Conservation (phyloP, 2,329 filamentous ascomycete species). For the Diaporthe destruens region DNA sequence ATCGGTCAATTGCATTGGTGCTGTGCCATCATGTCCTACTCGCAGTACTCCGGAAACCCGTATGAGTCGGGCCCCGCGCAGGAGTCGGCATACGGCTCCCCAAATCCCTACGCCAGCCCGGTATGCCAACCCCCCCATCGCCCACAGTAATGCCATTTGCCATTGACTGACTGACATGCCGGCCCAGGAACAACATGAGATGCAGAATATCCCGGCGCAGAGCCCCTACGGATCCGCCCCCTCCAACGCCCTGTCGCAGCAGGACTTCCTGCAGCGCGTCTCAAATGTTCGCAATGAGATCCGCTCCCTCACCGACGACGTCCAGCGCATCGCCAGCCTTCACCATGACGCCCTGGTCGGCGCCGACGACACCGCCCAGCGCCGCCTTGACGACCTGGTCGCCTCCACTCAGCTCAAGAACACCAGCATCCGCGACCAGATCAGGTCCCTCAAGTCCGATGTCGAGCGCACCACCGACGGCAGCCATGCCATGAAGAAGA, state of each 20-base stretch:
- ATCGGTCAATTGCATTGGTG: constrained; percentile 17
- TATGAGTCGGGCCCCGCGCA: constrained; percentile 47
- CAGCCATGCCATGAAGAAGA: constrained; percentile 75
- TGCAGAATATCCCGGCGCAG: constrained; percentile 55
- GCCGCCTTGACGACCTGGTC: constrained; percentile 75
- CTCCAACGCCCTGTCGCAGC: constrained; percentile 65
- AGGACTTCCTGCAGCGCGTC: constrained; percentile 77
- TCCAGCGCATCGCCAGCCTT: constrained; percentile 75
- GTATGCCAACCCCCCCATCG: constrained; percentile 34
- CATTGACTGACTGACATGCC: constrained; percentile 16
- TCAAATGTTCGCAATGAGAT: constrained; percentile 77
- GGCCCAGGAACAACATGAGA: constrained; percentile 62
- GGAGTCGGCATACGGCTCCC: constrained; percentile 32
- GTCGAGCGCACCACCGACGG: constrained; percentile 72
- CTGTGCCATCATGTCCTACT: constrained; percentile 45
- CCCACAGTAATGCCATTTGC: constrained; percentile 43
- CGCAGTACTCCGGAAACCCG: constrained; percentile 43
- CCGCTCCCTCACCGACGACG: constrained; percentile 72
- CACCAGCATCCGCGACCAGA: constrained; percentile 81
- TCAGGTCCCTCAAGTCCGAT: constrained; percentile 81
- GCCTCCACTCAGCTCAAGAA: constrained; percentile 79
- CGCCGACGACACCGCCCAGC: constrained; percentile 67
- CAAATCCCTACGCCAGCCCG: constrained; percentile 35
- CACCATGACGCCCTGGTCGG: constrained; percentile 80
- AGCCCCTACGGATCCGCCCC: constrained; percentile 46